Evolutionary conservation across 768 basidiomycete species (phyloP), one percentile per base, ranked within the genome.

Genomic region (Boletus sp.): DNA sequence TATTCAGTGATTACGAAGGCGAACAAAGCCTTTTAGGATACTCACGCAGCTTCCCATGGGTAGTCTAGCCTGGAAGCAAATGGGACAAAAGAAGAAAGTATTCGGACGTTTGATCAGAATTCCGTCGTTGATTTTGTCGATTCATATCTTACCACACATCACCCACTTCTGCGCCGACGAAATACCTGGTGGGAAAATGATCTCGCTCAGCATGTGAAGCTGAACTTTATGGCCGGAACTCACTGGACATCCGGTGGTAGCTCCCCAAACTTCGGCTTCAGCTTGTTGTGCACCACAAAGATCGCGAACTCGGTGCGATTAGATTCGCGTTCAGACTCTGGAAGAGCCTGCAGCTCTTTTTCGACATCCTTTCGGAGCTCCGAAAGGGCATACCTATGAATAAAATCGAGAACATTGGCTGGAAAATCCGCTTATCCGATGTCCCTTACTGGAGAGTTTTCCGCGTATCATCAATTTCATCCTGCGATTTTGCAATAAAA

Each of bases 231-330:
- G 17, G 36, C 28, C 55, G 24, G 29, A 50, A 74, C 84, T 68
- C 68, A 92, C 89, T 80, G 82, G 29, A 80, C 77, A 56, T 83
- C 82, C 2, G 77, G 63, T 3, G 94, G 90, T 37, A 99, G 75
- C 45, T 83, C 74, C 29, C 85, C 94, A 36, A 86, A 69, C 76
- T 99, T 99, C 33, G 79, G 77, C 75, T 98, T 98, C 58, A 85
- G 78, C 77, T 98, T 98, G 78, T 94, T 92, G 74, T 94, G 91
- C 28, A 95, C 92, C 47, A 98, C 96, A 67, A 98, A 99, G 61
- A 98, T 78, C 1, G 84, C 95, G 58, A 99, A 93, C 70, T 89
- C 78, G 29, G 96, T 94, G 57, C 83, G 81, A 18, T 86, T 74
- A 1, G 81, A 81, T n/a, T 87, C 83, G 50, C 88, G 86, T 62